Evolutionary conservation across 768 basidiomycete genomes (phyloP).

Genomic region (Cystofilobasidium ferigula): DNA sequence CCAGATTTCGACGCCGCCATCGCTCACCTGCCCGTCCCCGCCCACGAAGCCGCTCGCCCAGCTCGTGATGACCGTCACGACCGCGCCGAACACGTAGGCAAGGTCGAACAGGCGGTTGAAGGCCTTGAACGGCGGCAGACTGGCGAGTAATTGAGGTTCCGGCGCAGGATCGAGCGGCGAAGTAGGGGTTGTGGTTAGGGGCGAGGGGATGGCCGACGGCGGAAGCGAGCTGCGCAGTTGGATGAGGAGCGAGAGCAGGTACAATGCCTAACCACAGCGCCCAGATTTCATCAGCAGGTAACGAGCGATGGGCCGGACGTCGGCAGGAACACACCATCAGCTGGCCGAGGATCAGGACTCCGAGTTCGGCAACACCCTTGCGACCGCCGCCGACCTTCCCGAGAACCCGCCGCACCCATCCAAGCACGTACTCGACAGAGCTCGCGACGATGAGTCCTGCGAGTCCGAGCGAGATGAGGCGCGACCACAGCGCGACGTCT

Average conservation of each 20-base stretch:
- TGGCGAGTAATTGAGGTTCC: constrained; percentile 7
- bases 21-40: constrained; percentile 6
- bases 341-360: constrained; percentile 70
- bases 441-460: constrained; percentile 67
- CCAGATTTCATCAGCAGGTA: constrained; percentile 9
- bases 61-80: constrained; percentile 1
- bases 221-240: constrained; percentile 75
- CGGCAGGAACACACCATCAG: constrained; percentile 53
- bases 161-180: not conserved
- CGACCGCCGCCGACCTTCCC: constrained; percentile 56
- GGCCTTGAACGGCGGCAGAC: constrained; percentile 19
- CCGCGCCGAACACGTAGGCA: constrained; percentile 17
- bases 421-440: constrained; percentile 58
- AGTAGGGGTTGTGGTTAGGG: constrained; percentile 5
- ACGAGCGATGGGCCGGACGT: not conserved
- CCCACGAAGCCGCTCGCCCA: constrained; percentile 10
- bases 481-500: constrained; percentile 34
- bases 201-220: constrained; percentile 42
- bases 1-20: constrained; percentile 21
- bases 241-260: constrained; percentile 68
- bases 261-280: constrained; percentile 58
- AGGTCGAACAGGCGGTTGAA: constrained; percentile 26
- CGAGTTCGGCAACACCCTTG: constrained; percentile 53
- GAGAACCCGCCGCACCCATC: constrained; percentile 56
- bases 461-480: constrained; percentile 54